Percentiles rank a stretch among this genome's conserved stretches.
Evolutionary conservation across 78 protist genomes (phyloP).

Genomic region (Monosiga brevicollis): DNA sequence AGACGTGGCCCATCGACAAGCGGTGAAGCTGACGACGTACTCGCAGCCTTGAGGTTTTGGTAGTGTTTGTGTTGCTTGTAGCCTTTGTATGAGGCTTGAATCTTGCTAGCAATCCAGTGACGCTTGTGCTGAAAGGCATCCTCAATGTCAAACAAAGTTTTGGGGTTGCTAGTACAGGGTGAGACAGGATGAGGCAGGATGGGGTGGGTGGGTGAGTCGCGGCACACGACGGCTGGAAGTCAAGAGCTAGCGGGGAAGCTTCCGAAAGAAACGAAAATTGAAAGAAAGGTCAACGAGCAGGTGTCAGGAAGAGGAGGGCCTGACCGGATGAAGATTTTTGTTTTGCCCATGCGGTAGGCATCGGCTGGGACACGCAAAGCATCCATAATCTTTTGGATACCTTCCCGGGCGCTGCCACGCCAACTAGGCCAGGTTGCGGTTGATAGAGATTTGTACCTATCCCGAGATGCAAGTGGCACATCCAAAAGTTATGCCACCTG

Average conservation of each 20-base stretch:
- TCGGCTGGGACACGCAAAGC: not conserved
- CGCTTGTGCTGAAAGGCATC: conserved; percentile 37
- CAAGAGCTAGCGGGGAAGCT: too few species aligned
- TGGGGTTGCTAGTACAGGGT: too few species aligned
- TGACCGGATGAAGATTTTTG: conserved; percentile 64
- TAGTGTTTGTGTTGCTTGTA: not conserved
- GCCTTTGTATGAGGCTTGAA: conserved; percentile 32
- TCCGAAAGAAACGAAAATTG: too few species aligned
- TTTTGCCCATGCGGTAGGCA: conserved; percentile 57
- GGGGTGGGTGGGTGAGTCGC: too few species aligned
- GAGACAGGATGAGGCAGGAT: too few species aligned
- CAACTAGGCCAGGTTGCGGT: conserved; percentile 55
- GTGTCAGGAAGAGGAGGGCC: not conserved
- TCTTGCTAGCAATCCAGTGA: conserved; percentile 32
- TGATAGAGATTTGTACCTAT: conserved; percentile 25
- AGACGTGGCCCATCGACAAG: too few species aligned
- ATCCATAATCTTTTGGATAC: not conserved
- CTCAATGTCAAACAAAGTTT: conserved; percentile 52
- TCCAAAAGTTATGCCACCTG: not conserved
- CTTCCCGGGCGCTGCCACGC: conserved; percentile 54
- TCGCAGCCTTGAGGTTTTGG: not conserved
- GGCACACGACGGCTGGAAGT: too few species aligned
- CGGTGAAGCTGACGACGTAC: too few species aligned
- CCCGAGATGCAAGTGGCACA: not conserved
- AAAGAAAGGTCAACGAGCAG: too few species aligned